Evolutionary conservation across 495 filamentous ascomycete genomes (phyloP), one percentile per base, ranked within the genome.

Genomic region (Lophiostoma macrostomum): DNA sequence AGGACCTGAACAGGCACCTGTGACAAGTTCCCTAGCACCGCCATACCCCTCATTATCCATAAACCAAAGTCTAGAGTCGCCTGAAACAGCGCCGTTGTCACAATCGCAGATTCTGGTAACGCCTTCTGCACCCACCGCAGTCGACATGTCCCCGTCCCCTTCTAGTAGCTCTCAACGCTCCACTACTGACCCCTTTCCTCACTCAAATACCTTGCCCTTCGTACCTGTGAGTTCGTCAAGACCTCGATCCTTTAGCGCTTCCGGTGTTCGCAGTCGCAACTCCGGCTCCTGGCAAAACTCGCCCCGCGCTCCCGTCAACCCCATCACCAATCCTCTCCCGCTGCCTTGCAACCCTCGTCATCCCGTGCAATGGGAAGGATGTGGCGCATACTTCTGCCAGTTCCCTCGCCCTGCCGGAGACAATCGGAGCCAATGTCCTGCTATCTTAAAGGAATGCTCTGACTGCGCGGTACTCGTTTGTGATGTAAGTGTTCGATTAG

Each of bases 361-460:
- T 53, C 66, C 66, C 12, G 66, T 68, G 13, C 73, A 71, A 51
- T 80, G 79, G 79, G 73, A 76, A 64, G 79, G 79, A 24, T 82
- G 79, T 52, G 77, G 77, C 38, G 74, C 76, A 3, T 80, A 79
- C 60, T 77, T 79, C 53, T 82, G 79, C 47, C 79, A 76, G 2
- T 70, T 71, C 36, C 73, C 71, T 28, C 71, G 76, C 18, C 67
- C 72, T 1, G 55, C 76, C 12, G 75, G 76, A 4, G 79, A 82
- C 58, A 72, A 73, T 27, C 71, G 78, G 3, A 71, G 73, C 31
- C 65, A 73, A 25, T 81, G 79, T 56, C 66, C 69, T 2, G 76
- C 73, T 44, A 56, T 72, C 16, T 60, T 79, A 4, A 72, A 71
- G 23, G 74, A 80, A 66, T 82, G 79, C 65, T 71, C 69, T n/a